These are phyloP conservation scores for Allium sativum DNA, from an alignment of 106 monocot genomes.

Conservation along the genomic window DNA sequence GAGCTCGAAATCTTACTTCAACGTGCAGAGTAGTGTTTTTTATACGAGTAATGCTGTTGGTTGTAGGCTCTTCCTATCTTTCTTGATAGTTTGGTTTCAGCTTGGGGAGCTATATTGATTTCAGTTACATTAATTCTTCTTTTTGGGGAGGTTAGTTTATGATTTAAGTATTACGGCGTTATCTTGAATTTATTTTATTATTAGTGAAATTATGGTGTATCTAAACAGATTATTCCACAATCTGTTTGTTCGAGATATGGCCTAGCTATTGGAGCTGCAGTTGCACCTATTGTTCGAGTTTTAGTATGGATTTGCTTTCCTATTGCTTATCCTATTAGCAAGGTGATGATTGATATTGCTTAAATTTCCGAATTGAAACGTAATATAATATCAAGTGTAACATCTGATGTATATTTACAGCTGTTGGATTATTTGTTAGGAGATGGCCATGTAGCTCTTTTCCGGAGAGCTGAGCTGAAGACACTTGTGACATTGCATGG, in stretches of 20 bases:
- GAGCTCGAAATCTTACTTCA: too few species aligned
- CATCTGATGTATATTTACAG: conserved; percentile 24
- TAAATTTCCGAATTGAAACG: background rate
- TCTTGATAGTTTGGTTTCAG: conserved; percentile 75
- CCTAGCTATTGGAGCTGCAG: conserved; percentile 75
- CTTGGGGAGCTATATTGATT: conserved; percentile 91
- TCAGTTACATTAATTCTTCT: conserved; percentile 92
- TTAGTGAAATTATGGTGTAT: background rate
- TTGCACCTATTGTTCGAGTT: conserved; percentile 70
- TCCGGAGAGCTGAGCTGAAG: conserved; percentile 94
- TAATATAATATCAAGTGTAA: background rate
- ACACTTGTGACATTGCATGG: conserved; percentile 91
- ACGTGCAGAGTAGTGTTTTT: too few species aligned
- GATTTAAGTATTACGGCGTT: background rate
- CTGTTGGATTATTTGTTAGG: conserved; percentile 79
- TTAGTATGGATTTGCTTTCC: conserved; percentile 92
- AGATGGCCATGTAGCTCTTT: conserved; percentile 68
- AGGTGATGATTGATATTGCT: conserved; percentile 28
- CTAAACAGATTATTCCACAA: conserved; percentile 80
- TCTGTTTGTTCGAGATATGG: conserved; percentile 85
- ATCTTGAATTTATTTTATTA: background rate
- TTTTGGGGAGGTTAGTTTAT: conserved; percentile 71
- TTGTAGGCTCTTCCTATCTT: conserved; percentile 85
- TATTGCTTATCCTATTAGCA: conserved; percentile 94
- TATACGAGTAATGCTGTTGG: conserved; percentile 4